Base-by-base conservation (phyloP, 352 stramenopile genomes). In the Phytophthora tentaculata region DNA sequence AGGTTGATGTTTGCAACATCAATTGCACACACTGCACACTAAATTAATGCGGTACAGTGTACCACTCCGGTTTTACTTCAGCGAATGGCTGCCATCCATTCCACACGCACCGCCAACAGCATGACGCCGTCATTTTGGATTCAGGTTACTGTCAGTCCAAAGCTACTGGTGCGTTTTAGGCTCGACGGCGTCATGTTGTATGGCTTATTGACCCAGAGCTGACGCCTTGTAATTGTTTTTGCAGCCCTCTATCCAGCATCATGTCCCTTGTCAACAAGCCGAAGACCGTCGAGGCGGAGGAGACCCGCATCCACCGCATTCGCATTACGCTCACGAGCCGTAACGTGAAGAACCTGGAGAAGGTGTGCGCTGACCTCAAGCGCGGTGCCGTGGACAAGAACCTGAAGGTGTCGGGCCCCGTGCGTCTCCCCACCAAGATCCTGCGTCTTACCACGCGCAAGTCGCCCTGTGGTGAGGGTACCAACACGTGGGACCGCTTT, bases 261-360 rank as follows among this genome's bases (percentile, higher is more conserved):
- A 95, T 95, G 87, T 95, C 87, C 69, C 78, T 90, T 74, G 81
- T 92, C 66, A 90, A 84, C 79, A 95, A 95, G 85, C 83, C 84
- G 45, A 93, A 93, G 82, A 90, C 82, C 73, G 84, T 95, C 68
- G 87, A 95, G 66, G 83, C 76, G 68, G 89, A 95, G 62, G 86
- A 95, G 69, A 88, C 83, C 63, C 84, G 83, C 72, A 96, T 98
- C 69, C 93, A 98, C 85, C 94, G 97, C 79, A 99, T 99, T 83
- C 96, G 98, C 71, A 99, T 99, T 88, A 99, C 97, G 71, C 90
- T 99, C 61, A 98, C 97, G 70, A 99, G 95, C 76, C 95, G 95
- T 73, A 99, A 99, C 77, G 98, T 99, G 41, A 98, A 98, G 83
- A 99, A 99, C 89, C 83, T 99, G 64, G 98, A 99, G 84, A 99